phyloP scores from a whole-genome alignment of 352 stramenopile genomes.

The Phytophthora constricta region DNA sequence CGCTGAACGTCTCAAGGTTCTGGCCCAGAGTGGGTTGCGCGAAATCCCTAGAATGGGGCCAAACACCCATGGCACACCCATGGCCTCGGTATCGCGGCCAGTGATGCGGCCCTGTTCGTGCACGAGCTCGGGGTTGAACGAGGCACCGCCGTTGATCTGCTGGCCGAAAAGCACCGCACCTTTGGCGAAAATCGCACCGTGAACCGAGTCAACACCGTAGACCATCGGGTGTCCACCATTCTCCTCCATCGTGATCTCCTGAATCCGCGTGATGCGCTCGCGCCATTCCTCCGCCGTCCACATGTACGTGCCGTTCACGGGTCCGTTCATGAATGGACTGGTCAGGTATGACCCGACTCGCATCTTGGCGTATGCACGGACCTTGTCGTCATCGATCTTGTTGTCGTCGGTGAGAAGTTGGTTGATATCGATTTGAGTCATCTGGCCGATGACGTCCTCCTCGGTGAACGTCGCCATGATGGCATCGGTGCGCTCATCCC shows the following conservation, averaged over 20 bases:
- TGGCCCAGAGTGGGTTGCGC: slow-evolving; percentile 81
- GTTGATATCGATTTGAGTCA: slow-evolving; percentile 89
- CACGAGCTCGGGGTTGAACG: slow-evolving; percentile 80
- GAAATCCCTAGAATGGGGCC: slow-evolving; percentile 77
- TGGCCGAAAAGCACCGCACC: slow-evolving; percentile 68
- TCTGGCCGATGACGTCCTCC: slow-evolving; percentile 75
- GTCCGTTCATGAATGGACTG: slow-evolving; percentile 43
- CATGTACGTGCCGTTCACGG: slow-evolving; percentile 34
- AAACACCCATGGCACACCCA: slow-evolving; percentile 89
- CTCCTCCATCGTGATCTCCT: slow-evolving; percentile 64
- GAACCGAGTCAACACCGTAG: slow-evolving; percentile 89
- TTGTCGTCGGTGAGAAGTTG: slow-evolving; percentile 56
- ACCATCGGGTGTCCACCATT: slow-evolving; percentile 56
- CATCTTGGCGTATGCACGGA: slow-evolving; percentile 57
- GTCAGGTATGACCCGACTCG: slow-evolving; percentile 89
- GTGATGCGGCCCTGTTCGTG: slow-evolving; percentile 65
- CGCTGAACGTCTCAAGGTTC: slow-evolving; percentile 93
- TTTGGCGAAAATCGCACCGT: slow-evolving; percentile 85
- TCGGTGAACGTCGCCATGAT: slow-evolving; percentile 31
- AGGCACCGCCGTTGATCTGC: slow-evolving; percentile 57
- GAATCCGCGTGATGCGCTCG: slow-evolving; percentile 64
- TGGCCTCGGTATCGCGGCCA: slow-evolving; percentile 77
- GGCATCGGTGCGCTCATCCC: slow-evolving; percentile 21
- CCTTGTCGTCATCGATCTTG: slow-evolving; percentile 37
- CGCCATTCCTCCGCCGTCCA: slow-evolving; percentile 65